Percentiles rank a stretch among this genome's conserved stretches.
phyloP scores from a whole-genome alignment of 2,329 filamentous ascomycete species.

The Sphaerulina vaccinii region DNA sequence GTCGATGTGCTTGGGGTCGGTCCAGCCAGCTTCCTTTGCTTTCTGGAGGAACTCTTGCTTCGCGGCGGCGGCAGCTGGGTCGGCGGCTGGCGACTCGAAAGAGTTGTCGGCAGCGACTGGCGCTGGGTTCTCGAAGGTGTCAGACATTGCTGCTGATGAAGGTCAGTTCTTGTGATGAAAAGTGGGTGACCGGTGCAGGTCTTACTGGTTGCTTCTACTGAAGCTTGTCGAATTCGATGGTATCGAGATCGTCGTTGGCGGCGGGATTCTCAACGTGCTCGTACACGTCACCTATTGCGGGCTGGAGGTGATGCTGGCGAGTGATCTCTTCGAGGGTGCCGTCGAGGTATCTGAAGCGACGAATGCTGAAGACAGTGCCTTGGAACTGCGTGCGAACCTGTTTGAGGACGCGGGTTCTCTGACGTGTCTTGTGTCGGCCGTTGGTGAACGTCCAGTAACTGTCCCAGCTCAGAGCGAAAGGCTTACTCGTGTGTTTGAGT shows the following conservation, averaged over 20 bases:
- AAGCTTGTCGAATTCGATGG: not conserved
- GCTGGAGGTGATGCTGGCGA: too few species aligned
- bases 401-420: too few species aligned
- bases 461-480: too few species aligned
- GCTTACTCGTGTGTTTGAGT: not conserved
- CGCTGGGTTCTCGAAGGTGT: not conserved
- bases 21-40: conserved; percentile 33
- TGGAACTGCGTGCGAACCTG: too few species aligned
- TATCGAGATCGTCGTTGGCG: not conserved
- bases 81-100: not conserved
- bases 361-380: too few species aligned
- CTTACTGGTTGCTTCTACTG: too few species aligned
- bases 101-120: not conserved
- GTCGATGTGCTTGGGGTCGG: conserved; percentile 29
- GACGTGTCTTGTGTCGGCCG: too few species aligned
- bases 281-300: too few species aligned
- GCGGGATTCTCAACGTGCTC: too few species aligned
- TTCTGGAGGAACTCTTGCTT: conserved; percentile 5
- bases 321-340: too few species aligned
- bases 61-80: conserved; percentile 1
- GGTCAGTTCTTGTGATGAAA: not conserved
- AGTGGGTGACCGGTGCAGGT: not conserved
- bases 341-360: too few species aligned
- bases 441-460: too few species aligned
- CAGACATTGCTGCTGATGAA: not conserved